Base-by-base conservation (phyloP, 176 grass and related monocot genomes). In the Oryza meridionalis region DNA sequence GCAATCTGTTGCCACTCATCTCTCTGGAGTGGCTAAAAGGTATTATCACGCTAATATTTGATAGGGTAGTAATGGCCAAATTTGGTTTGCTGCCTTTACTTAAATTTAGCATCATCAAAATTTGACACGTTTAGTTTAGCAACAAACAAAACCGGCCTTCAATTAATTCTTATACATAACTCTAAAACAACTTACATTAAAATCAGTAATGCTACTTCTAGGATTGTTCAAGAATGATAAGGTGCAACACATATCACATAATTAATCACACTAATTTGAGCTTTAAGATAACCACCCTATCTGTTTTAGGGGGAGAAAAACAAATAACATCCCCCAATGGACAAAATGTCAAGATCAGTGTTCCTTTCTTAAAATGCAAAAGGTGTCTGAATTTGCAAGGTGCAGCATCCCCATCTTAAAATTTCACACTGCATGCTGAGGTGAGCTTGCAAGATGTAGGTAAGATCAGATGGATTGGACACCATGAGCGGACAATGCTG, bases 331-430 rank as follows among this genome's bases (percentile, higher is more conserved):
- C 38, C 43, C 19, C 29, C 29, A 81, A 10, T 16, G 26, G 25
- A 58, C 9, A 62, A 24, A 24, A 62, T 4, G 47, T 19, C 46
- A 37, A 6, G 19, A 59, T 58, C 47, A 77, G 9, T 22, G 79
- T 62, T 22, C 53, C 45, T 81, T 37, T 46, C 66, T 40, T 81
- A 42, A 70, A 70, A 70, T 6, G 67, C 21, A 26, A 64, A 64
- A 64, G 58, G 58, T 5, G 75, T n/a, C 6, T 25, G 45, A 2
- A 24, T 49, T 49, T 62, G 78, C 75, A 63, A 12, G 70, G 58
- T 83, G 70, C 49, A 31, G 10, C 35, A 85, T 77, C 83, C 21
- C 65, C 73, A 46, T 84, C 67, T 2, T 2, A 71, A 44, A 44
- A 44, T 47, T 22, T 40, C 53, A 43, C 33, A 21, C 0, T n/a